These are phyloP conservation scores for Tremella yokohamensis DNA, from an alignment of 768 basidiomycete genomes.

Conservation along the genomic window DNA sequence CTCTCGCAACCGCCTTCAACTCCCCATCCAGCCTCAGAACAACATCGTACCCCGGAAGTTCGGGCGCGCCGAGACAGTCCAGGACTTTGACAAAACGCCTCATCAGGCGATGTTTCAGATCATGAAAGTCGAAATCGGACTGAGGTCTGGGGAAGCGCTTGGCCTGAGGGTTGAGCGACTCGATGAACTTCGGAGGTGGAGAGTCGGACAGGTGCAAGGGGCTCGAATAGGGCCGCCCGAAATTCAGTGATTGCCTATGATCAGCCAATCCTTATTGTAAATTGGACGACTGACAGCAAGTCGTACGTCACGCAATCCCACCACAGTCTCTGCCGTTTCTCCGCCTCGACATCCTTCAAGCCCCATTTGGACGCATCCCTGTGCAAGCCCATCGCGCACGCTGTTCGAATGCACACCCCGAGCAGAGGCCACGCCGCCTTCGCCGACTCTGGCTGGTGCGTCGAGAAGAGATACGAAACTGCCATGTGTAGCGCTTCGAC, in stretches of 20 bases:
- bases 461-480: slow-evolving; percentile 6
- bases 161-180: background rate
- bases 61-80: slow-evolving; percentile 7
- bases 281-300: slow-evolving; percentile 1
- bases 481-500: slow-evolving; percentile 7
- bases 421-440: slow-evolving; percentile 10
- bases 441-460: slow-evolving; percentile 3
- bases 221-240: slow-evolving; percentile 4
- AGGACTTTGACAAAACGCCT: background rate
- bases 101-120: slow-evolving; percentile 1
- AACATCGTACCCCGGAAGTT: slow-evolving; percentile 7
- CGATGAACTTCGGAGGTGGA: background rate
- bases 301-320: slow-evolving; percentile 9
- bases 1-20: background rate
- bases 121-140: slow-evolving; percentile 2
- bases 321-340: slow-evolving; percentile 6
- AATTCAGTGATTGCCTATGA: slow-evolving; percentile 6
- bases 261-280: background rate
- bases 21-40: slow-evolving; percentile 2
- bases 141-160: slow-evolving; percentile 1
- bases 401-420: slow-evolving; percentile 1
- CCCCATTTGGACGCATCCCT: slow-evolving; percentile 3
- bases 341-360: background rate
- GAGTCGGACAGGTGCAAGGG: slow-evolving; percentile 5
- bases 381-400: slow-evolving; percentile 7